Evolutionary conservation across 495 filamentous ascomycete genomes (phyloP).

Genomic region (Chaetomium fimeti): DNA sequence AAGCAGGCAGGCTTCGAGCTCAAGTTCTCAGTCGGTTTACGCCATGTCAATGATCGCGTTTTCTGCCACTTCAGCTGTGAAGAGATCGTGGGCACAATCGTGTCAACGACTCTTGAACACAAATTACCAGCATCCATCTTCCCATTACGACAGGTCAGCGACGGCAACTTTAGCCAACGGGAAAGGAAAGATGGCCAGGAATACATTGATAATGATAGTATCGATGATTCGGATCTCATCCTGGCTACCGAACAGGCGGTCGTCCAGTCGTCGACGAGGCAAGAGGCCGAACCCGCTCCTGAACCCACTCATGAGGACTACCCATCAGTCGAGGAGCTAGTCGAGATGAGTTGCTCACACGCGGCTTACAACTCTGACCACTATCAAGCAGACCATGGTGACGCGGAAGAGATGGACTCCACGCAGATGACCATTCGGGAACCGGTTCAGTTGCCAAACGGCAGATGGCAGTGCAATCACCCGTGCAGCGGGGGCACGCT

Average conservation of each 20-base stretch:
- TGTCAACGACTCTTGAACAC: constrained; percentile 60
- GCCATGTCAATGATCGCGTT: constrained; percentile 56
- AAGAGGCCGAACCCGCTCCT: constrained; percentile 15
- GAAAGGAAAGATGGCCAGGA: background rate
- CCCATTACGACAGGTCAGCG: constrained; percentile 25
- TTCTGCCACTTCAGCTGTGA: constrained; percentile 81
- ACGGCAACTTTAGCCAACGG: background rate
- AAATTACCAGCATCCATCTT: constrained; percentile 60
- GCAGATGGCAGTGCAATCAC: constrained; percentile 87
- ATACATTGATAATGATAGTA: constrained; percentile 25
- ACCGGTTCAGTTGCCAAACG: constrained; percentile 66
- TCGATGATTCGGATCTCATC: constrained; percentile 32
- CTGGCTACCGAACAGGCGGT: constrained; percentile 27
- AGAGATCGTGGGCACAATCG: constrained; percentile 80
- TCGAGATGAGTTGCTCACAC: constrained; percentile 7
- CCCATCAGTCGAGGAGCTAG: constrained; percentile 37
- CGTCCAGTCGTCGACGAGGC: constrained; percentile 1
- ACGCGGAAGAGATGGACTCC: constrained; percentile 23
- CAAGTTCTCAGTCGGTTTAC: constrained; percentile 59
- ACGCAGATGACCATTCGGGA: constrained; percentile 35
- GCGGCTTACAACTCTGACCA: constrained; percentile 42
- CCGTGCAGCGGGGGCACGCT: constrained; percentile 67
- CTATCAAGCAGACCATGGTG: constrained; percentile 10
- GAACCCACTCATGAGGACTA: constrained; percentile 29
- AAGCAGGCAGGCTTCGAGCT: constrained; percentile 56